A percentile compares a stretch with the other conserved stretches of the same genome.
Evolutionary conservation across 2,329 filamentous ascomycete species (phyloP).

Genomic region (Ascochyta pisi): DNA sequence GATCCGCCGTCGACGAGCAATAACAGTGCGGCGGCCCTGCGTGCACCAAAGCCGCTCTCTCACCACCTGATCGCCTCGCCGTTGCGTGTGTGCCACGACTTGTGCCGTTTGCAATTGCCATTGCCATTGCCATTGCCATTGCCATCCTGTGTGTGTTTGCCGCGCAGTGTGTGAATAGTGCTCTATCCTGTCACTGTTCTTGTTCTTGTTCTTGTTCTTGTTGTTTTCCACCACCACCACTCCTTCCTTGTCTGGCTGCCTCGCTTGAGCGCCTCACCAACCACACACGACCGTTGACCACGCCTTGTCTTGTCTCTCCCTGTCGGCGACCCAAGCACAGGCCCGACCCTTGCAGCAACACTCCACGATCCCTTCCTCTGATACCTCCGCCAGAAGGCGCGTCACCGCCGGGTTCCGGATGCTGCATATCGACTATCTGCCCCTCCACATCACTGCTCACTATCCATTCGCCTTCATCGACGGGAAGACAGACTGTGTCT

Average conservation of each 20-base stretch:
- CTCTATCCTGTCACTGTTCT: no score
- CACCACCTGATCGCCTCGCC: slow-evolving; percentile 1
- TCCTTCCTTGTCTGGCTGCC: slow-evolving; percentile 28
- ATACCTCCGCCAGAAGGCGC: slow-evolving; percentile 23
- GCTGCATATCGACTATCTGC: slow-evolving; percentile 16
- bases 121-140: no score
- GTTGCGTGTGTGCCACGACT: not conserved
- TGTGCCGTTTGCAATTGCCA: not conserved
- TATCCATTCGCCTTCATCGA: slow-evolving; percentile 18
- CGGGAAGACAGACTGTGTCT: slow-evolving; percentile 38
- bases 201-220: not conserved
- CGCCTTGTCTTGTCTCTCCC: slow-evolving; percentile 28
- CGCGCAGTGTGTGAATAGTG: no score
- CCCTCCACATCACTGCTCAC: slow-evolving; percentile 13
- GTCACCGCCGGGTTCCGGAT: slow-evolving; percentile 17
- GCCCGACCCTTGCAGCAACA: slow-evolving; percentile 41
- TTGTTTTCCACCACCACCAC: slow-evolving; percentile 13
- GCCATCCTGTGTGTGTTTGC: not conserved
- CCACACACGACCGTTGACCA: slow-evolving; percentile 35
- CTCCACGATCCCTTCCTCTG: slow-evolving; percentile 24
- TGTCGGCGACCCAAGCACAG: slow-evolving; percentile 22
- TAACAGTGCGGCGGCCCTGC: slow-evolving; percentile 17
- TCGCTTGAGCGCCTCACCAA: slow-evolving; percentile 30
- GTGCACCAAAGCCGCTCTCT: slow-evolving; percentile 1
- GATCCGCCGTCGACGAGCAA: slow-evolving; percentile 16